Evolutionary conservation across 169 alveolate genomes (phyloP).

Genomic region (Plasmodium cynomolgi): DNA sequence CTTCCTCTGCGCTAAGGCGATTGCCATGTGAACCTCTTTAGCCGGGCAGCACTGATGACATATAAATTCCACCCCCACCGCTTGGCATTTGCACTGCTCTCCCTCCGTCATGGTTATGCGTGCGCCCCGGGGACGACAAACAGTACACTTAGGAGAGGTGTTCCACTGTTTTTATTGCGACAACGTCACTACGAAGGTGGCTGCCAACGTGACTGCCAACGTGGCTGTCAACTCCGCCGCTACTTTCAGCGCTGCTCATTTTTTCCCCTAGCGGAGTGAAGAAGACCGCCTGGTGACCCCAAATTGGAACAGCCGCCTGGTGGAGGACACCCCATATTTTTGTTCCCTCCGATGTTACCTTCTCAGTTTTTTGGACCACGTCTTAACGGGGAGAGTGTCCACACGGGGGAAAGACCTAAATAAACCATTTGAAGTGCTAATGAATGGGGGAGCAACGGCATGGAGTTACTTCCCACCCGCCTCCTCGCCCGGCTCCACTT

Average conservation of each 20-base stretch:
- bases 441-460: not conserved
- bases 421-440: not conserved
- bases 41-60: not conserved
- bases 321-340: not conserved
- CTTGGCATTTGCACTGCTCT: too few relatives aligned
- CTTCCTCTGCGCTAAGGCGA: not conserved
- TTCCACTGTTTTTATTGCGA: not conserved
- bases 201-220: too few relatives aligned
- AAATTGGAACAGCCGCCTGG: not conserved
- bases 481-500: not conserved
- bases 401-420: not conserved
- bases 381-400: not conserved
- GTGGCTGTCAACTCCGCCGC: too few relatives aligned
- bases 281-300: not conserved
- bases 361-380: not conserved
- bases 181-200: not conserved
- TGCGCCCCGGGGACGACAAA: not conserved
- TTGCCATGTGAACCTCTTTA: not conserved
- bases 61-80: not conserved
- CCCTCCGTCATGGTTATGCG: not conserved
- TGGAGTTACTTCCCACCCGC: not conserved
- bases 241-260: not conserved
- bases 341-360: not conserved
- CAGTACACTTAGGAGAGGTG: not conserved
- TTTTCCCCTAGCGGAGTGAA: not conserved